A percentile compares a stretch with the other conserved stretches of the same genome.
Conservation (phyloP, 305 asterid genomes). For the Fraxinus paxiana region DNA sequence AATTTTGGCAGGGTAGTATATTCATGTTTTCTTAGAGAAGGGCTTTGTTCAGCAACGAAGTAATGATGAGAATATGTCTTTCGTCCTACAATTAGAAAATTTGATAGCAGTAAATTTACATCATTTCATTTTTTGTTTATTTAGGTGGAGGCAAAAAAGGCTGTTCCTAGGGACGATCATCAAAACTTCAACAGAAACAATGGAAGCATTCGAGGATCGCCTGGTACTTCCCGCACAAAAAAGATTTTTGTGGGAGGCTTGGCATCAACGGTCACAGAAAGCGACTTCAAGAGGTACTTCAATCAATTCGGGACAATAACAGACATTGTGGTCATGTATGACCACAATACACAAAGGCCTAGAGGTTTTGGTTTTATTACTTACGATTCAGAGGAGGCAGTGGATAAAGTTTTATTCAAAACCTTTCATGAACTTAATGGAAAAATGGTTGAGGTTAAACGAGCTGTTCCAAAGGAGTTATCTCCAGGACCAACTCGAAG, state of each 20-base stretch:
- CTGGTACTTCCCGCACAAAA: constrained; percentile 62
- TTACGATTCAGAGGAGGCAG: constrained; percentile 76
- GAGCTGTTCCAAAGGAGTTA: constrained; percentile 81
- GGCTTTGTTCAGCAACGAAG: not conserved
- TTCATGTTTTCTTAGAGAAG: not conserved
- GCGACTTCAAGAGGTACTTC: constrained; percentile 69
- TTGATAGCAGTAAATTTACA: not conserved
- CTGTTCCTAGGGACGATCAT: constrained; percentile 74
- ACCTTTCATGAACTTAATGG: constrained; percentile 83
- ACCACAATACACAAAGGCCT: constrained; percentile 84
- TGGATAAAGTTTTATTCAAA: constrained; percentile 61
- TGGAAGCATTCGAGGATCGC: constrained; percentile 61
- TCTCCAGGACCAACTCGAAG: constrained; percentile 64
- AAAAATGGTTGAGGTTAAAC: constrained; percentile 85
- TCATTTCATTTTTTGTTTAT: constrained; percentile 10
- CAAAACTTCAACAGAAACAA: constrained; percentile 32
- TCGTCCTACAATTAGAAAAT: not conserved
- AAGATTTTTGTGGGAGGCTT: constrained; percentile 86
- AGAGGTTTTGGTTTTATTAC: constrained; percentile 89
- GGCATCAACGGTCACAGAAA: constrained; percentile 72
- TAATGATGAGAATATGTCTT: constrained; percentile 10
- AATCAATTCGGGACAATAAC: constrained; percentile 72
- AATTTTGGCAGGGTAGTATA: not conserved
- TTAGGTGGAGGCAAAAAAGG: constrained; percentile 88
- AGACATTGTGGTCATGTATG: constrained; percentile 85